A percentile compares a stretch with the other conserved stretches of the same genome.
phyloP scores from a whole-genome alignment of 257 asterid genomes.

The Penstemon barbatus region DNA sequence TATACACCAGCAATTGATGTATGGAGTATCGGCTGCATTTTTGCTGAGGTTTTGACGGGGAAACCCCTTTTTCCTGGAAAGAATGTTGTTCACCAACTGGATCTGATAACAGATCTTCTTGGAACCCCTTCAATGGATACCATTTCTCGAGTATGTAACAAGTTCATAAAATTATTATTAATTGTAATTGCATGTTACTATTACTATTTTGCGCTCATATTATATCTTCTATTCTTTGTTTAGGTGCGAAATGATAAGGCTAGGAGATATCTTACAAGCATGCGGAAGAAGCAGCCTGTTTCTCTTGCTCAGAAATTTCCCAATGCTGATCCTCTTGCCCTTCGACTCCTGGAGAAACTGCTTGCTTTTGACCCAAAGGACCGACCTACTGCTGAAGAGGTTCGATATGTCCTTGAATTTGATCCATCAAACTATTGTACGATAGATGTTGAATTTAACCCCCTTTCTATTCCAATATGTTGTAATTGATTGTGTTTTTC shows the following conservation, averaged over 20 bases:
- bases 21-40: slow-evolving; percentile 95
- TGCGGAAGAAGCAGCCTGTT: slow-evolving; percentile 79
- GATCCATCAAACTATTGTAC: no score
- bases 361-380: slow-evolving; percentile 91
- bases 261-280: slow-evolving; percentile 72
- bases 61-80: slow-evolving; percentile 89
- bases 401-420: slow-evolving; percentile 27
- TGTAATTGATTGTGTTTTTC: background rate
- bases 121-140: slow-evolving; percentile 90
- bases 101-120: slow-evolving; percentile 43
- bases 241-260: slow-evolving; percentile 93
- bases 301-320: slow-evolving; percentile 73
- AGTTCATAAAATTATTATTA: background rate
- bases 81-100: slow-evolving; percentile 75
- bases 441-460: background rate
- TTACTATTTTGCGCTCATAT: background rate
- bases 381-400: slow-evolving; percentile 90
- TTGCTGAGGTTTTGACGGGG: slow-evolving; percentile 89
- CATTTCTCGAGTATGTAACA: slow-evolving; percentile 60
- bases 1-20: slow-evolving; percentile 94
- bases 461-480: slow-evolving; percentile 11
- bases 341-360: slow-evolving; percentile 65
- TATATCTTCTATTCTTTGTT: slow-evolving; percentile 23
- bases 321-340: slow-evolving; percentile 76
- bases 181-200: slow-evolving; percentile 1